Evolutionary conservation across 2,329 filamentous ascomycete genomes (phyloP).

Genomic region (Coniochaeta sp.): DNA sequence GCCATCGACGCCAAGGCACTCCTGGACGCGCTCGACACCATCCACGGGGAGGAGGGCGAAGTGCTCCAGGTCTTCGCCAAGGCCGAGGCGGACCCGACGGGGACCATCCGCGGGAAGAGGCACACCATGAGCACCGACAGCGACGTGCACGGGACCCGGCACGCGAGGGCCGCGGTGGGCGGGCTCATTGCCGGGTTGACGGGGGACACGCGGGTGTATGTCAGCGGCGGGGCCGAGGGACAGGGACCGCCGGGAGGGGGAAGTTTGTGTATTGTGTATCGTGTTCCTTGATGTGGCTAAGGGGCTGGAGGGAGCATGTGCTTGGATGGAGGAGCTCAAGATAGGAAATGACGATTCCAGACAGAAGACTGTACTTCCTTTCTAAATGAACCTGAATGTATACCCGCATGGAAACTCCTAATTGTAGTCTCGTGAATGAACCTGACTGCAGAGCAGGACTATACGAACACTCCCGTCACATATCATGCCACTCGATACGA

Average conservation of each 20-base stretch:
- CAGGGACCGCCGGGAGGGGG: conserved; percentile 21
- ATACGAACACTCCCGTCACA: no score
- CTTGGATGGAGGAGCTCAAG: background rate
- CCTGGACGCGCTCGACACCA: conserved; percentile 9
- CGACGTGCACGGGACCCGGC: conserved; percentile 19
- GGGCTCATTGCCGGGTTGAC: conserved; percentile 20
- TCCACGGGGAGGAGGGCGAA: conserved; percentile 10
- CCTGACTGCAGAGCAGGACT: no score
- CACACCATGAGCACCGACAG: conserved; percentile 22
- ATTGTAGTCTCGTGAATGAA: no score
- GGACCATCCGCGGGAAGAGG: conserved; percentile 15
- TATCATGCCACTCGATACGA: no score
- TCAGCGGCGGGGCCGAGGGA: conserved; percentile 22
- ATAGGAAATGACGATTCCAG: no score
- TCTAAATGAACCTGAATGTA: no score
- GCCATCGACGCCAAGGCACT: conserved; percentile 17
- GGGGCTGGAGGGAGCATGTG: background rate
- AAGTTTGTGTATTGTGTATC: conserved; percentile 20
- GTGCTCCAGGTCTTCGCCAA: conserved; percentile 22
- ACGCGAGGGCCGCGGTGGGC: conserved; percentile 22
- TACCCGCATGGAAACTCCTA: no score
- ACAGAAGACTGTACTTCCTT: background rate
- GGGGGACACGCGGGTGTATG: conserved; percentile 19
- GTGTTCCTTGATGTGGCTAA: background rate
- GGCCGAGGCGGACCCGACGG: conserved; percentile 20